Conservation (phyloP, 1,284 basidiomycete species). For the Melanopsichium pennsylvanicum region DNA sequence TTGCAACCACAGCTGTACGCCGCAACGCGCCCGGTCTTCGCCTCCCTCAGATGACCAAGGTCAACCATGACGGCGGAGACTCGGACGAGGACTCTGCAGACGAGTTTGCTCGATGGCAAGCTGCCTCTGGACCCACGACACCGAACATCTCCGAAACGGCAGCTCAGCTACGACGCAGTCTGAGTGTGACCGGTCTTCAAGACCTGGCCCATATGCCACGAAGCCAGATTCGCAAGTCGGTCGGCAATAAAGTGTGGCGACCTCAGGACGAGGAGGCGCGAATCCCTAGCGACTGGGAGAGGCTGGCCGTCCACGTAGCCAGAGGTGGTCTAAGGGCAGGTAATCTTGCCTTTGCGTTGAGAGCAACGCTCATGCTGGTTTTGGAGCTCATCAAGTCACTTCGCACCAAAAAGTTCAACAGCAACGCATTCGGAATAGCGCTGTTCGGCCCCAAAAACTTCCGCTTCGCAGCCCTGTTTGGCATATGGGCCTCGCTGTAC, state of each 20-base stretch:
- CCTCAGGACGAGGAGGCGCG: slow-evolving; percentile 60
- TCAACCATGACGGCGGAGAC: slow-evolving; percentile 18
- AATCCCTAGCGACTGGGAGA: slow-evolving; percentile 62
- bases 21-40: slow-evolving; percentile 24
- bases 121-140: slow-evolving; percentile 49
- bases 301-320: slow-evolving; percentile 57
- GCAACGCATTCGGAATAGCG: slow-evolving; percentile 36
- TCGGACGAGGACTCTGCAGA: slow-evolving; percentile 47
- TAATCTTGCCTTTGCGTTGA: slow-evolving; percentile 57
- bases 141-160: slow-evolving; percentile 62
- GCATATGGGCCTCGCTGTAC: slow-evolving; percentile 60
- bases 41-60: slow-evolving; percentile 40
- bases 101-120: slow-evolving; percentile 30
- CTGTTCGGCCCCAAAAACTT: slow-evolving; percentile 52
- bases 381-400: slow-evolving; percentile 58
- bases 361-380: slow-evolving; percentile 54
- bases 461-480: slow-evolving; percentile 61
- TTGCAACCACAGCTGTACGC: neutral
- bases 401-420: slow-evolving; percentile 44
- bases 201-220: slow-evolving; percentile 56
- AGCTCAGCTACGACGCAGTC: slow-evolving; percentile 55
- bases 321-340: slow-evolving; percentile 59
- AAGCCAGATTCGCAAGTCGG: slow-evolving; percentile 51
- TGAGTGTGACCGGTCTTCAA: slow-evolving; percentile 57
- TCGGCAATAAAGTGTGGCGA: slow-evolving; percentile 62